These are phyloP conservation scores for Leptographium procerum DNA, from an alignment of 2,329 filamentous ascomycete genomes.

Conservation along the genomic window DNA sequence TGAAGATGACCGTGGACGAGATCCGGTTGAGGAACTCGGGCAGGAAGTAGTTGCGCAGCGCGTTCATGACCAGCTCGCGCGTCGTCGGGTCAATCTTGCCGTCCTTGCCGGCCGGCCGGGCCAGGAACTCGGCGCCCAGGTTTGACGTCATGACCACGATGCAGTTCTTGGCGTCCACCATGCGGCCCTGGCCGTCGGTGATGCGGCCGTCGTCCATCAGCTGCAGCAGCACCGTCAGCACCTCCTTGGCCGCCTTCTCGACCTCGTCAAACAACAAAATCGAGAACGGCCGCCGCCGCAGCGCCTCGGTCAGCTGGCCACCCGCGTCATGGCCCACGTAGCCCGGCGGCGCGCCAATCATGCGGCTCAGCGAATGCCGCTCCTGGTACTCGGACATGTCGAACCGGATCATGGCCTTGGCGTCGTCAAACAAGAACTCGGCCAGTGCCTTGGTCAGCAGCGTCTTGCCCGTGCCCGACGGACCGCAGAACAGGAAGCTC, in stretches of 20 bases:
- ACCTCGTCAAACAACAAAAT: conserved; percentile 97
- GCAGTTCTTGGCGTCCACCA: conserved; percentile 93
- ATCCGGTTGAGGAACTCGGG: conserved; percentile 99
- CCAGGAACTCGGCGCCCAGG: conserved; percentile 86
- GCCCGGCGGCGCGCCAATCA: conserved; percentile 95
- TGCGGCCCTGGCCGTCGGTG: conserved; percentile 90
- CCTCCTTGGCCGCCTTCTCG: conserved; percentile 96
- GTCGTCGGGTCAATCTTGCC: conserved; percentile 80
- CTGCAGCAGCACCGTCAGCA: conserved; percentile 92
- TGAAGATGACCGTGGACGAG: conserved; percentile 94
- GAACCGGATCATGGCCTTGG: conserved; percentile 96
- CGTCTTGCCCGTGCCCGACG: conserved; percentile 96
- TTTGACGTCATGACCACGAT: conserved; percentile 99
- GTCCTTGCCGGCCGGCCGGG: conserved; percentile 64
- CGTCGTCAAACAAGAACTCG: conserved; percentile 94
- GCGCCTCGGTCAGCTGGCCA: conserved; percentile 87
- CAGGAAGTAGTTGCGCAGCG: conserved; percentile 90
- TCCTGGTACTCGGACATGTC: conserved; percentile 99
- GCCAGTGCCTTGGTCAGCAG: conserved; percentile 92
- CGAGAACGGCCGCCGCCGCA: conserved; percentile 91
- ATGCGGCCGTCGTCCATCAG: conserved; percentile 99
- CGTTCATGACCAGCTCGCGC: conserved; percentile 78
- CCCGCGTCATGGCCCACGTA: conserved; percentile 96
- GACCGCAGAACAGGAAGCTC: conserved; percentile 97
- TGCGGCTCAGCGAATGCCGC: conserved; percentile 83